phyloP scores from a whole-genome alignment of 495 filamentous ascomycete species.

The Jackrogersella minutella region DNA sequence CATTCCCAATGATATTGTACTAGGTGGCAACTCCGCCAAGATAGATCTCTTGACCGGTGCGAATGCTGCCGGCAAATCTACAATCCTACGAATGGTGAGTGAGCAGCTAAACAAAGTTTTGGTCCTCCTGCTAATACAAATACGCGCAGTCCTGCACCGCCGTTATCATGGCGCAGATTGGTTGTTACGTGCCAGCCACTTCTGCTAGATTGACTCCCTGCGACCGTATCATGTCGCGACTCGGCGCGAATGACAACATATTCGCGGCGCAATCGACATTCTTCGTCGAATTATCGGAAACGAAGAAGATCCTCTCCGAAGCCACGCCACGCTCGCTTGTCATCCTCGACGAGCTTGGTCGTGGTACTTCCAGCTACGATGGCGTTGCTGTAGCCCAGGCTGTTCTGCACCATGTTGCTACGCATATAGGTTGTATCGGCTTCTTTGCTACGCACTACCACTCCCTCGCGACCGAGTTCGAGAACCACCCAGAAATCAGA shows the following conservation, averaged over 20 bases:
- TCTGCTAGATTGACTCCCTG: slow-evolving; percentile 89
- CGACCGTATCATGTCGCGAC: slow-evolving; percentile 98
- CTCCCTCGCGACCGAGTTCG: slow-evolving; percentile 89
- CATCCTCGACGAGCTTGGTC: slow-evolving; percentile 96
- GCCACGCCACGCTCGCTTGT: slow-evolving; percentile 94
- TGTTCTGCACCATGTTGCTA: slow-evolving; percentile 92
- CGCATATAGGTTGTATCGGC: slow-evolving; percentile 89
- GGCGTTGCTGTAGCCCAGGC: slow-evolving; percentile 96
- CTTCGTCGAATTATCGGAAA: slow-evolving; percentile 97
- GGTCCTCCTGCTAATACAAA: slow-evolving; percentile 35
- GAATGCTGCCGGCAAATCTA: slow-evolving; percentile 98
- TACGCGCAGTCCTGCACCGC: slow-evolving; percentile 74
- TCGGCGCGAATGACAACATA: slow-evolving; percentile 98
- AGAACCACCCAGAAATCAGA: slow-evolving; percentile 83
- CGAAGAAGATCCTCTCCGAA: slow-evolving; percentile 97
- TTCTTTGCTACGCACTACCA: slow-evolving; percentile 99
- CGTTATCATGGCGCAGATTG: slow-evolving; percentile 98
- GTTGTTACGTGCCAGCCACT: slow-evolving; percentile 86
- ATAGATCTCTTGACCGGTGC: slow-evolving; percentile 95
- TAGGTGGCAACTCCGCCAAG: slow-evolving; percentile 81
- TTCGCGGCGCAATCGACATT: slow-evolving; percentile 98
- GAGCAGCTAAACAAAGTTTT: not conserved
- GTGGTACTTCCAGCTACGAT: slow-evolving; percentile 93
- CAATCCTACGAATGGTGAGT: slow-evolving; percentile 92
- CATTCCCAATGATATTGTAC: slow-evolving; percentile 92